Base-by-base conservation (phyloP, 1,284 basidiomycete genomes). In the Pseudozyma tsukubaensis region DNA sequence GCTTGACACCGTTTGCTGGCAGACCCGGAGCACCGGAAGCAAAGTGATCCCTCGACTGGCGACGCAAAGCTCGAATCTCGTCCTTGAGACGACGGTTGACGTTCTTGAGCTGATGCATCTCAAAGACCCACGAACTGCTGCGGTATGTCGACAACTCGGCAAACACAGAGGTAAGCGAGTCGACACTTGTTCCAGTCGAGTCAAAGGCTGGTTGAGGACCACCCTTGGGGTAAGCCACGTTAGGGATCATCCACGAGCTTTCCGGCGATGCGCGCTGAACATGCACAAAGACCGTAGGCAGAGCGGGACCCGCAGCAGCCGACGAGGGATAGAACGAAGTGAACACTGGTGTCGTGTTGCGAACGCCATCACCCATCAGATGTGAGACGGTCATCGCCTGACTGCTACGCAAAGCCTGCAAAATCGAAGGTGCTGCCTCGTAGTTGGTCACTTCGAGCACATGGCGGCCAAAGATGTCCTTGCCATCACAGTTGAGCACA, bases 21-120 rank as follows among this genome's bases (percentile, higher is more conserved):
- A 54, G 12, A 21, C 47, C 50, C 10, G 56, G 61, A 21, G 29
- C 56, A n/a, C 50, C 48, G 18, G 49, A 19, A 49, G 51, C 53
- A 32, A 66, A 48, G 24, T 68, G 64, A 39, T 73, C 71, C 18
- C 53, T 59, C 36, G 64, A 72, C 58, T 72, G 73, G 18, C 73
- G 64, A 32, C 73, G 73, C 49, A 76, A 42, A 6, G 71, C 71
- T 21, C 78, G 72, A 39, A 81, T 73, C 53, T 81, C 75, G 55
- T 82, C 78, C 51, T 77, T 72, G 42, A 82, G 67, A 36, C 71
- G 67, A 32, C 77, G 76, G 48, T 82, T 82, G 55, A 77, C 73
- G 19, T 79, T 79, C 69, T 81, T 79, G 53, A 82, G 76, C 66
- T 79, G 77, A 45, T 82, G 80, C 58, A 82, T 77, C 65, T 82